Evolutionary conservation across 2,329 filamentous ascomycete genomes (phyloP).

Genomic region (Fusarium setosum): DNA sequence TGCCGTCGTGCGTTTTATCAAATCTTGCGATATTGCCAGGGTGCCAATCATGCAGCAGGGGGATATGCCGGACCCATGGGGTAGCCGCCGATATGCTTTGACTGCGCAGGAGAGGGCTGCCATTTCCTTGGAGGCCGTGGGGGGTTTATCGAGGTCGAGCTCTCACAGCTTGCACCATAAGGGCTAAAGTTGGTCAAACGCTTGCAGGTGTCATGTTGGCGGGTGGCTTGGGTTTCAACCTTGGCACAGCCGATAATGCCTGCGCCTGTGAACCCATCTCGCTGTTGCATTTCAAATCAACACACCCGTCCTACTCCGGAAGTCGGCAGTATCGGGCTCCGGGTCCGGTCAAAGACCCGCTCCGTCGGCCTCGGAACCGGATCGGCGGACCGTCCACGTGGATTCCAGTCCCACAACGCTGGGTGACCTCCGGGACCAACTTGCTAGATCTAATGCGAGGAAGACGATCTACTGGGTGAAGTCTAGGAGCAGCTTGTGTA

Average conservation of each 20-base stretch:
- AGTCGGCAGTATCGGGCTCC: neutral
- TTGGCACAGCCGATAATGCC: neutral
- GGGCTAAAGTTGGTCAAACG: neutral
- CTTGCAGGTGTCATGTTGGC: neutral
- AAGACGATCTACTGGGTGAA: too few species aligned
- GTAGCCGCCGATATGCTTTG: neutral
- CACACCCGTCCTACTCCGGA: too few species aligned
- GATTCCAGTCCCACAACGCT: too few species aligned
- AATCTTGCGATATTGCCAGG: conserved; percentile 4
- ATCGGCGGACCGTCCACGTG: too few species aligned
- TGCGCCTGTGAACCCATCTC: neutral
- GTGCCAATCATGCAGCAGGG: neutral
- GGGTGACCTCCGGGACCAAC: too few species aligned
- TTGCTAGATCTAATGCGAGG: too few species aligned
- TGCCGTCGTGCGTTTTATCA: conserved; percentile 3
- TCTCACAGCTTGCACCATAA: neutral
- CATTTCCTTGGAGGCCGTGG: neutral
- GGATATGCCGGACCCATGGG: neutral
- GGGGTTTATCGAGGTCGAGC: neutral
- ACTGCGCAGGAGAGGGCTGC: neutral
- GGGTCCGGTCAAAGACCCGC: too few species aligned
- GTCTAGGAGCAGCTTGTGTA: too few species aligned
- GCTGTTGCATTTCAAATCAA: neutral
- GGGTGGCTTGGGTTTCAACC: neutral
- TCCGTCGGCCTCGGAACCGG: too few species aligned